These are phyloP conservation scores for Heterobasidion occidentale DNA, from an alignment of 1,284 basidiomycete species.

Conservation along the genomic window DNA sequence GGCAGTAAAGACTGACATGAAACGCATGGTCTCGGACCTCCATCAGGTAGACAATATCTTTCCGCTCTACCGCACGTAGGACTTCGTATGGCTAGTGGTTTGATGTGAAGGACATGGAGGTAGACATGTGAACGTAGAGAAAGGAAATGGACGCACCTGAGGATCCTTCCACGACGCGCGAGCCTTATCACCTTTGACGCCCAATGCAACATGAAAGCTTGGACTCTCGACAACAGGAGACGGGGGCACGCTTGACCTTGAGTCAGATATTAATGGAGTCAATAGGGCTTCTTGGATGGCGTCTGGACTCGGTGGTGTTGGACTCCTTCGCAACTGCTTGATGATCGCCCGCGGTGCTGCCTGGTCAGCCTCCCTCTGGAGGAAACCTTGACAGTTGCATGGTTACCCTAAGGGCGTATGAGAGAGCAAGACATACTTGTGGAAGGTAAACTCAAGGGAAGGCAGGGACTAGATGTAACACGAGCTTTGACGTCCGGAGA, in stretches of 20 bases:
- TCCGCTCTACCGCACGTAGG: slow-evolving; percentile 64
- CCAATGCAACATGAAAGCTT: neutral
- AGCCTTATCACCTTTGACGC: slow-evolving; percentile 7
- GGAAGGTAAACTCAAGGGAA: slow-evolving; percentile 61
- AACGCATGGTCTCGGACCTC: slow-evolving; percentile 73
- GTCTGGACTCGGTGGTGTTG: slow-evolving; percentile 21
- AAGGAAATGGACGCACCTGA: slow-evolving; percentile 34
- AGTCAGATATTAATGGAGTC: slow-evolving; percentile 7
- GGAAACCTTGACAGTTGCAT: slow-evolving; percentile 40
- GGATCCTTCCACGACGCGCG: slow-evolving; percentile 45
- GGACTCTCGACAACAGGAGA: neutral
- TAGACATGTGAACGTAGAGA: neutral
- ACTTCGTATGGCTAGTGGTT: slow-evolving; percentile 59
- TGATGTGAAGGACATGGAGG: slow-evolving; percentile 36
- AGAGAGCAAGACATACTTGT: slow-evolving; percentile 33
- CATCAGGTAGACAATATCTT: slow-evolving; percentile 71
- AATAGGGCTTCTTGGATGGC: slow-evolving; percentile 10
- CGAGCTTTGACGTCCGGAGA: slow-evolving; percentile 23
- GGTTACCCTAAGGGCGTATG: slow-evolving; percentile 4
- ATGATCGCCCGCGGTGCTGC: slow-evolving; percentile 46
- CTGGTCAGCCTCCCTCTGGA: slow-evolving; percentile 57
- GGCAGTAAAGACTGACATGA: slow-evolving; percentile 38
- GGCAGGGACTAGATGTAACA: slow-evolving; percentile 43
- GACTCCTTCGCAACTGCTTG: slow-evolving; percentile 36
- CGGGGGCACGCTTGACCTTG: neutral